Percentiles rank a stretch among this genome's conserved stretches.
Evolutionary conservation across 148 eudicot species (phyloP).

Genomic region (Arbutus unedo): DNA sequence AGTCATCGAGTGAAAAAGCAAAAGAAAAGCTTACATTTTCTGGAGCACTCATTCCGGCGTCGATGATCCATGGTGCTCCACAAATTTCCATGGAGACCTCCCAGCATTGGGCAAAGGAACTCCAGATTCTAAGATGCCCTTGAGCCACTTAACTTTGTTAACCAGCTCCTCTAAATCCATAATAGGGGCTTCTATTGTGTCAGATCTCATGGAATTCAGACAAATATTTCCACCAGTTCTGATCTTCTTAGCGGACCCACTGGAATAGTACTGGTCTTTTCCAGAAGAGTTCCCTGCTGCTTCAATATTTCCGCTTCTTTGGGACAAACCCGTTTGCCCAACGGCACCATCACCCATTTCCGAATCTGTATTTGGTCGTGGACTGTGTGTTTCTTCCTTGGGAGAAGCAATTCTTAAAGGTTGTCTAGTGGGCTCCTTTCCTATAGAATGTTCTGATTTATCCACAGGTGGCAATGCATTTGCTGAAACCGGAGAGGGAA

Average conservation of each 20-base stretch:
- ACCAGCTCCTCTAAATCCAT: conserved; percentile 64
- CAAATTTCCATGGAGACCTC: conserved; percentile 50
- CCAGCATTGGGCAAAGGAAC: conserved; percentile 27
- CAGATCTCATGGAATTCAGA: conserved; percentile 40
- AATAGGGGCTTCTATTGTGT: conserved; percentile 49
- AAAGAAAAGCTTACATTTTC: neutral
- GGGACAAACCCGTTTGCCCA: conserved; percentile 36
- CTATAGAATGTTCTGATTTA: neutral
- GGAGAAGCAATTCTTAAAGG: conserved; percentile 1
- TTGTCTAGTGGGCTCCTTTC: neutral
- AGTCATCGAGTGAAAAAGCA: neutral
- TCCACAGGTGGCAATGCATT: conserved; percentile 26
- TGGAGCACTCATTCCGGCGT: conserved; percentile 33
- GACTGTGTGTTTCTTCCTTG: conserved; percentile 19
- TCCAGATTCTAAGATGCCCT: conserved; percentile 42
- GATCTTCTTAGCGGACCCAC: conserved; percentile 27
- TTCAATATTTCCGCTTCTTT: conserved; percentile 39
- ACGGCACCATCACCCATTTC: conserved; percentile 18
- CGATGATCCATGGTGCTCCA: conserved; percentile 35
- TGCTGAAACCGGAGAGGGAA: conserved; percentile 37
- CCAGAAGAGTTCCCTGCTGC: conserved; percentile 17
- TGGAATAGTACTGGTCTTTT: conserved; percentile 25
- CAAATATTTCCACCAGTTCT: conserved; percentile 27
- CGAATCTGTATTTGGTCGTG: conserved; percentile 15
- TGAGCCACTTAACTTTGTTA: conserved; percentile 62